Evolutionary conservation across 139 green algal species (phyloP).

Genomic region (Tetradesmus obliquus): DNA sequence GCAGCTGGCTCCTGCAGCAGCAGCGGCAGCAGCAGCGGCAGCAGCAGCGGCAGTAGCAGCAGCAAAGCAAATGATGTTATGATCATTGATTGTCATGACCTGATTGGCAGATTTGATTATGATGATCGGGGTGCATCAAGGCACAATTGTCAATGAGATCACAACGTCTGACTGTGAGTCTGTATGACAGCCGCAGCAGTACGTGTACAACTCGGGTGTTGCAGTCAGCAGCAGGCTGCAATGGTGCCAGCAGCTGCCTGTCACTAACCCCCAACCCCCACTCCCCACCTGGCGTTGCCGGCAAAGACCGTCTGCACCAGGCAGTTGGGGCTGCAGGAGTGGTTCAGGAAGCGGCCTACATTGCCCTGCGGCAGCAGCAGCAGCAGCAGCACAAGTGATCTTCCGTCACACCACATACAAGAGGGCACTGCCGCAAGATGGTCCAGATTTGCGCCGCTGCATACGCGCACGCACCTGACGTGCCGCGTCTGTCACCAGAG

Average conservation of each 20-base stretch:
- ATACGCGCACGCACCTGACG: conserved; percentile 31
- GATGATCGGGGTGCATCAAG: not conserved
- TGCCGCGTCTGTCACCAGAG: conserved; percentile 34
- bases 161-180: too few species aligned
- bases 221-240: too few species aligned
- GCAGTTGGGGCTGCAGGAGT: conserved; percentile 90
- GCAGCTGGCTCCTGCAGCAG: conserved; percentile 40
- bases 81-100: too few species aligned
- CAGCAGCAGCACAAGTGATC: conserved; percentile 18
- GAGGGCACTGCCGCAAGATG: not conserved
- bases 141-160: not conserved
- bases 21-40: not conserved
- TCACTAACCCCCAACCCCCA: too few species aligned
- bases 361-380: conserved; percentile 66
- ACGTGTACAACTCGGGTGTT: too few species aligned
- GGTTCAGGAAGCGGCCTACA: conserved; percentile 92
- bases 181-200: too few species aligned
- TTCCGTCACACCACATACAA: not conserved
- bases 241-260: too few species aligned
- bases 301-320: conserved; percentile 35
- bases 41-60: not conserved
- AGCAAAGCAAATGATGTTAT: not conserved
- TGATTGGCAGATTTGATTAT: too few species aligned
- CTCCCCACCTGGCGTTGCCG: conserved; percentile 10
- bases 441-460: not conserved